Percentiles rank a stretch among this genome's conserved stretches.
Evolutionary conservation across 371 early-diverging fungal genomes (phyloP).

Genomic region (Coemansia sp.): DNA sequence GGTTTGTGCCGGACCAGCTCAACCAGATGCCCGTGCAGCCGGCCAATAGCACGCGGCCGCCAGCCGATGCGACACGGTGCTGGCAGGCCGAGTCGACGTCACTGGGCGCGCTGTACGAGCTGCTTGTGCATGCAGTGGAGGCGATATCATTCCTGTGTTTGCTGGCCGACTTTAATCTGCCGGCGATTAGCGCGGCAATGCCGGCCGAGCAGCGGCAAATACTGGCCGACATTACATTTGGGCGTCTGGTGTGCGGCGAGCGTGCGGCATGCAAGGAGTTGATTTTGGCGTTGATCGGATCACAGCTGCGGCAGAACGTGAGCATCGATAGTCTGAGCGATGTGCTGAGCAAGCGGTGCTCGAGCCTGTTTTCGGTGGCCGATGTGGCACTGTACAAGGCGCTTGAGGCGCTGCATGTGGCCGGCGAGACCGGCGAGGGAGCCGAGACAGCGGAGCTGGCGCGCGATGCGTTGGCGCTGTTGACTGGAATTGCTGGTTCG

Average conservation of each 20-base stretch:
- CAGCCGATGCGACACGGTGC: conserved; percentile 24
- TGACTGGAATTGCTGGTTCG: conserved; percentile 57
- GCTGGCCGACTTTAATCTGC: conserved; percentile 67
- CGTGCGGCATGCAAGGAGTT: conserved; percentile 66
- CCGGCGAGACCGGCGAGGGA: conserved; percentile 54
- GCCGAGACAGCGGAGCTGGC: conserved; percentile 57
- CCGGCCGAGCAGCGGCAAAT: conserved; percentile 49
- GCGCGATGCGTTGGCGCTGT: conserved; percentile 60
- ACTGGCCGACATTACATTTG: conserved; percentile 59
- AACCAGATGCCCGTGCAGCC: conserved; percentile 31
- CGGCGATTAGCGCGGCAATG: conserved; percentile 59
- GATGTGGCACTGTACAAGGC: conserved; percentile 80
- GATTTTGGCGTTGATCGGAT: conserved; percentile 69
- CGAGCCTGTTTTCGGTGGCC: conserved; percentile 67
- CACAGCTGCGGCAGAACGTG: conserved; percentile 61
- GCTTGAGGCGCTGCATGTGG: conserved; percentile 60
- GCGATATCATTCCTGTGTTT: conserved; percentile 74
- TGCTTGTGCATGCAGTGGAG: conserved; percentile 69
- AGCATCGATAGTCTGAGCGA: conserved; percentile 56
- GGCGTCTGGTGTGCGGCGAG: conserved; percentile 61
- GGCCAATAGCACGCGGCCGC: conserved; percentile 2
- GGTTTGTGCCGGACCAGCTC: conserved; percentile 47
- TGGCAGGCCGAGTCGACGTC: conserved; percentile 70
- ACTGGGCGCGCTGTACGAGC: conserved; percentile 62
- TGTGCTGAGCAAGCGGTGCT: conserved; percentile 66